Percentiles rank a stretch among this genome's conserved stretches.
phyloP scores from a whole-genome alignment of 164 flowering plant species.

The Magnolia sinica region DNA sequence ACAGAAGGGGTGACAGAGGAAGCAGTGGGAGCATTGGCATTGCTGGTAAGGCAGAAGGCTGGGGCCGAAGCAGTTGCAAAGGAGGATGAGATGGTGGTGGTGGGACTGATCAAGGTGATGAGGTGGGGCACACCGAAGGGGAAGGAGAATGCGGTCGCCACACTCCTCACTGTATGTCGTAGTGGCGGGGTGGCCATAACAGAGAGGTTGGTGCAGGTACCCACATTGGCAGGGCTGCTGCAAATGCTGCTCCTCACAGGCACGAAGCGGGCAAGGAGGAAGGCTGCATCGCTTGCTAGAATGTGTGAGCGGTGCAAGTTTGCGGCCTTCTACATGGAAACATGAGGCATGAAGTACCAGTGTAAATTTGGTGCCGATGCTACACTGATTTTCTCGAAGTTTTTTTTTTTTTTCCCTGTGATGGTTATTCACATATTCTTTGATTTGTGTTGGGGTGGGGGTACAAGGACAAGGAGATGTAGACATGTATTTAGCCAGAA shows the following conservation, averaged over 20 bases:
- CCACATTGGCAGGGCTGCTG: slow-evolving; percentile 70
- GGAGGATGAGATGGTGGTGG: slow-evolving; percentile 57
- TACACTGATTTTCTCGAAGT: slow-evolving; percentile 32
- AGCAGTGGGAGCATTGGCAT: slow-evolving; percentile 82
- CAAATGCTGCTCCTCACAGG: slow-evolving; percentile 70
- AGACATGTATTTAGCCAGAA: neutral
- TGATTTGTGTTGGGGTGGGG: slow-evolving; percentile 24
- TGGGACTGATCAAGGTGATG: slow-evolving; percentile 74
- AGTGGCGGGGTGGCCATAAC: slow-evolving; percentile 71
- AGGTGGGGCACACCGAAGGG: slow-evolving; percentile 79
- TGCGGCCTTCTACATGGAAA: slow-evolving; percentile 51
- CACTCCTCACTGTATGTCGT: slow-evolving; percentile 79
- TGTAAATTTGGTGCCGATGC: slow-evolving; percentile 62
- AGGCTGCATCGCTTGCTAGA: slow-evolving; percentile 92
- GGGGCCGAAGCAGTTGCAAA: slow-evolving; percentile 74
- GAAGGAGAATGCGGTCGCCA: slow-evolving; percentile 90
- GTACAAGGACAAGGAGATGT: neutral
- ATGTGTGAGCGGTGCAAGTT: slow-evolving; percentile 74
- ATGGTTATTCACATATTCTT: slow-evolving; percentile 40
- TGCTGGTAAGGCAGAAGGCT: slow-evolving; percentile 65
- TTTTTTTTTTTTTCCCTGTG: slow-evolving; percentile 21
- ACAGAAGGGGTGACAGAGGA: slow-evolving; percentile 85
- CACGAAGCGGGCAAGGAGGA: slow-evolving; percentile 87
- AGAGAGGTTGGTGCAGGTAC: slow-evolving; percentile 59
- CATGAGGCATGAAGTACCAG: slow-evolving; percentile 51